Percentiles rank a stretch among this genome's conserved stretches.
Conservation (phyloP, 257 asterid genomes). For the Ophiorrhiza pumila region DNA sequence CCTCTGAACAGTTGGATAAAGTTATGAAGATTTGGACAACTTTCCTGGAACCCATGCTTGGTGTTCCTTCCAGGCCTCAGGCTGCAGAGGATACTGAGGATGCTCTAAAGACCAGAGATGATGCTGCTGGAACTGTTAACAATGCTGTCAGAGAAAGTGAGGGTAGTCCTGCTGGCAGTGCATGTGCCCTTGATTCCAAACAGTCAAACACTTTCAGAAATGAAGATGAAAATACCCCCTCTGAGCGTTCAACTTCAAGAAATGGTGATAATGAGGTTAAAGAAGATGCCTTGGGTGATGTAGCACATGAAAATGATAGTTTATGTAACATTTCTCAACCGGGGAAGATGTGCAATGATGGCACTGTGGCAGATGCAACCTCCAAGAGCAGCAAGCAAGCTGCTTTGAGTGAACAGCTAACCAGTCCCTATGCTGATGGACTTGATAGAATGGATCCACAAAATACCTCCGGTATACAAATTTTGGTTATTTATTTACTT, state of each 20-base stretch:
- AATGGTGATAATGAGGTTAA: constrained; percentile 35
- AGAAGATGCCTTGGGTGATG: constrained; percentile 30
- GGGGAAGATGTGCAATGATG: constrained; percentile 35
- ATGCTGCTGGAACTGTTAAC: constrained; percentile 26
- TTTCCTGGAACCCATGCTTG: constrained; percentile 71
- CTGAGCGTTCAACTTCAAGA: constrained; percentile 37
- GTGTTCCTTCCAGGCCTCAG: constrained; percentile 47
- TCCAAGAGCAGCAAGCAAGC: constrained; percentile 38
- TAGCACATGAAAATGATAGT: constrained; percentile 23
- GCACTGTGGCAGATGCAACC: constrained; percentile 29
- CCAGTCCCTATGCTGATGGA: constrained; percentile 30
- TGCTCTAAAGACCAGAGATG: constrained; percentile 26
- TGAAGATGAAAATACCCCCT: constrained; percentile 31
- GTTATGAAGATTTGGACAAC: constrained; percentile 79
- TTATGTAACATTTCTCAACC: constrained; percentile 32
- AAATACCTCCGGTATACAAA: constrained; percentile 36
- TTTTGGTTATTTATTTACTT: constrained; percentile 8
- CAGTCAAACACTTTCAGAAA: constrained; percentile 30
- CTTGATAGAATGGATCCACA: constrained; percentile 27
- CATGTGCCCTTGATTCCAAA: constrained; percentile 28
- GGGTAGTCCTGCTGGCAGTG: constrained; percentile 33
- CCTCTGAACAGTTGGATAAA: constrained; percentile 69
- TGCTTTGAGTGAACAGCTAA: constrained; percentile 34
- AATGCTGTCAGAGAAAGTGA: constrained; percentile 34
- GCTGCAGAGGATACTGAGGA: constrained; percentile 37